Evolutionary conservation across 1,284 basidiomycete genomes (phyloP), one percentile per base, ranked within the genome.

Genomic region (Puccinia triticina): DNA sequence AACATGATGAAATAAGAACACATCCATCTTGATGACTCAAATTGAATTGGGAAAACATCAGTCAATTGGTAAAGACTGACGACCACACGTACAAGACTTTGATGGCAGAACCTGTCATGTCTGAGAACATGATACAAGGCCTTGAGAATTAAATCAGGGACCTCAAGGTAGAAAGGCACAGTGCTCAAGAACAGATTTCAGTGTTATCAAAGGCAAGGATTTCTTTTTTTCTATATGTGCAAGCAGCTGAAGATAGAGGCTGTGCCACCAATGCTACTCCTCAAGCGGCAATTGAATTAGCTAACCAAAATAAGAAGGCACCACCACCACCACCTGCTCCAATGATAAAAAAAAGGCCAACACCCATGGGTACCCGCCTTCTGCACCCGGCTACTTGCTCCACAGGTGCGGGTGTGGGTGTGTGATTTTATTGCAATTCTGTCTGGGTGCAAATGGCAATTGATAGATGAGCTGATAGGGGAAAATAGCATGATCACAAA

Each of bases 21-120:
- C 3, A 55, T 48, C n/a, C 77, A 79, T 53, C 69, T 79, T 29
- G 26, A 46, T 4, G 77, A 40, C 37, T 79, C 21, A 67, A 79
- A 23, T 32, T 79, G 16, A 79, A 69, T 72, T 64, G 77, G 26
- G 77, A 79, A 34, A 79, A 79, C 37, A 79, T 79, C n/a, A 79
- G 40, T 55, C 67, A 79, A 79, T 53, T 79, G 18, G 55, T 79
- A 67, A n/a, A 66, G 23, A 79, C 77, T 29, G 77, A 79, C 57
- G 77, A 79, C 16, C 46, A 64, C n/a, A 79, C 67, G 7, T 79
- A 79, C 67, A 79, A 79, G 14, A 79, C 77, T 8, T 59, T 79
- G 32, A 71, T 79, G 46, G 67, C 77, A 14, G 77, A 79, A 59
- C 48, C 66, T 26, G 50, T 48, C 12, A 67, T 67, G 29, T 55